These are phyloP conservation scores for Coniosporium apollinis DNA, from an alignment of 495 filamentous ascomycete species.

Conservation along the genomic window DNA sequence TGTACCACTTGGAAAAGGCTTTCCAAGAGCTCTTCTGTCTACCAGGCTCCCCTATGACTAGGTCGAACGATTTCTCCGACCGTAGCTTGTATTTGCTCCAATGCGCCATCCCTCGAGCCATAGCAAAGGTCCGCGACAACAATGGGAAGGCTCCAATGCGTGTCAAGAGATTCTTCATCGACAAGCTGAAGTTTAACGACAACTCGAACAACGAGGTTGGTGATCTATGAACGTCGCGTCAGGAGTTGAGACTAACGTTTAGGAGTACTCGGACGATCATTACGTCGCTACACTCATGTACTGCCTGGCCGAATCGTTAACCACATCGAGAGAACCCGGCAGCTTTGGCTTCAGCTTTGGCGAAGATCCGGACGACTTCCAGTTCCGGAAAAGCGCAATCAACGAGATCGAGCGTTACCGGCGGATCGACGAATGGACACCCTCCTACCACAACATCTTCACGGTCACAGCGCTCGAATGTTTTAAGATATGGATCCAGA, in stretches of 20 bases:
- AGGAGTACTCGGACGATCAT: conserved; percentile 61
- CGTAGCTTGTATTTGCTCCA: conserved; percentile 67
- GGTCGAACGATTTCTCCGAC: conserved; percentile 79
- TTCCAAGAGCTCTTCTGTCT: conserved; percentile 85
- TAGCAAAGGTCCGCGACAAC: conserved; percentile 61
- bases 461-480: conserved; percentile 70
- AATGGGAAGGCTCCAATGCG: conserved; percentile 57
- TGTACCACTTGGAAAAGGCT: conserved; percentile 64
- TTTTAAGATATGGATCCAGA: conserved; percentile 55
- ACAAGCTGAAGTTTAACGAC: conserved; percentile 83
- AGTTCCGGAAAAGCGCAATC: conserved; percentile 51
- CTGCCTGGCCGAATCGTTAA: conserved; percentile 59
- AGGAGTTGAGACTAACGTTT: not conserved
- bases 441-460: conserved; percentile 82
- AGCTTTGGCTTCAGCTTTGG: conserved; percentile 37
- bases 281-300: conserved; percentile 72
- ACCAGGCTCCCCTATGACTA: conserved; percentile 50
- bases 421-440: conserved; percentile 85
- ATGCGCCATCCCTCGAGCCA: conserved; percentile 58
- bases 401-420: conserved; percentile 80
- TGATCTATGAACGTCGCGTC: not conserved
- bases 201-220: conserved; percentile 65
- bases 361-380: conserved; percentile 32
- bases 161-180: conserved; percentile 65
- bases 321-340: conserved; percentile 17